A percentile compares a stretch with the other conserved stretches of the same genome.
Conservation (phyloP, 164 flowering plant genomes). For the Tinospora cordifolia region DNA sequence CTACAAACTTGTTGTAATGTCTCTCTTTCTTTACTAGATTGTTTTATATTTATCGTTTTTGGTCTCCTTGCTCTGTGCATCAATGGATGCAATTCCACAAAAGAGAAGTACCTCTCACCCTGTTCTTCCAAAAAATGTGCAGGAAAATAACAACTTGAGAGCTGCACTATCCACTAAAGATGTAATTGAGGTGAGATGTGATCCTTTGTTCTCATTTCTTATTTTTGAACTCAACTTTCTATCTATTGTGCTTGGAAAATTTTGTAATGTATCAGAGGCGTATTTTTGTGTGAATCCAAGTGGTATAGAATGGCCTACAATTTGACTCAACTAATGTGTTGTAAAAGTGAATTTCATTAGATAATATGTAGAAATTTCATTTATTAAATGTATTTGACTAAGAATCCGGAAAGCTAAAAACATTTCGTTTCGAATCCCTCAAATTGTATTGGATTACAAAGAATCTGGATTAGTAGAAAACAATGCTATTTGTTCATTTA, state of each 20-base stretch:
- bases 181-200: slow-evolving; percentile 72
- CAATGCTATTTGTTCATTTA: too few species aligned
- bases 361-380: too few species aligned
- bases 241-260: too few species aligned
- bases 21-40: not conserved
- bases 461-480: too few species aligned
- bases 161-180: slow-evolving; percentile 63
- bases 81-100: not conserved
- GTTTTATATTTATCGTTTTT: not conserved
- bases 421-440: too few species aligned
- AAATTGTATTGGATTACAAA: too few species aligned
- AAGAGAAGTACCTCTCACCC: not conserved
- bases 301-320: not conserved
- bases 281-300: not conserved
- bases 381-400: too few species aligned
- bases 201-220: not conserved
- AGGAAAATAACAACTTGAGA: slow-evolving; percentile 72
- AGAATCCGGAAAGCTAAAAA: too few species aligned
- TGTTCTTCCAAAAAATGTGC: slow-evolving; percentile 20
- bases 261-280: not conserved
- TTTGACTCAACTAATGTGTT: not conserved
- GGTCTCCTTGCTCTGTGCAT: not conserved
- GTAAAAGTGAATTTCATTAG: not conserved
- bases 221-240: not conserved
- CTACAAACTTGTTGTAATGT: slow-evolving; percentile 83